Evolutionary conservation across 2,329 filamentous ascomycete genomes (phyloP).

Genomic region (Drechslerella coelobrocha): DNA sequence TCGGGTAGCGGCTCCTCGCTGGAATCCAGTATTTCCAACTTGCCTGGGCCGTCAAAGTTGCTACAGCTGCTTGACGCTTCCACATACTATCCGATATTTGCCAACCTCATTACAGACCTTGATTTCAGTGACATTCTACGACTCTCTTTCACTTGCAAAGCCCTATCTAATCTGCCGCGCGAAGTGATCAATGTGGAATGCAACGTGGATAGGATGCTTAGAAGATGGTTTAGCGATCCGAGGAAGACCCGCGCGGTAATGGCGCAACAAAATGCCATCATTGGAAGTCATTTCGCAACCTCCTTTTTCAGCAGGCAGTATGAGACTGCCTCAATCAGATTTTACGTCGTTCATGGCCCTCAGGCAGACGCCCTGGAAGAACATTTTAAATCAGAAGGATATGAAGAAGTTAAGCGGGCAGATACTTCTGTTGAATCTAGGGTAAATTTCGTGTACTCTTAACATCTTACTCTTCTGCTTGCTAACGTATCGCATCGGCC

Average conservation of each 20-base stretch:
- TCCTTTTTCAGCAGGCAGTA: constrained; percentile 44
- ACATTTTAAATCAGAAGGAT: constrained; percentile 22
- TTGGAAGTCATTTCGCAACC: constrained; percentile 46
- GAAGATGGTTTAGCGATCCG: constrained; percentile 14
- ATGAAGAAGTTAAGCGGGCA: constrained; percentile 20
- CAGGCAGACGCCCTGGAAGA: constrained; percentile 22
- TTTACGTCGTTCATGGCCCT: constrained; percentile 26
- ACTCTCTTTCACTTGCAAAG: constrained; percentile 32
- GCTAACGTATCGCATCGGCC: background rate
- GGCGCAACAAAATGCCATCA: constrained; percentile 41
- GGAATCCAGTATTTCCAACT: background rate
- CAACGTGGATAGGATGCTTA: constrained; percentile 34
- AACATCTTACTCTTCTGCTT: background rate
- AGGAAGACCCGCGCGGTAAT: constrained; percentile 26
- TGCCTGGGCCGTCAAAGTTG: constrained; percentile 2
- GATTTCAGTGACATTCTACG: constrained; percentile 33
- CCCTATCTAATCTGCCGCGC: constrained; percentile 18
- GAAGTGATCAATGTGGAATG: constrained; percentile 34
- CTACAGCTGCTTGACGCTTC: constrained; percentile 26
- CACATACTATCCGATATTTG: constrained; percentile 37
- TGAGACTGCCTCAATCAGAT: constrained; percentile 16
- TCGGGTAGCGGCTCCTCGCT: background rate
- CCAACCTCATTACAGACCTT: constrained; percentile 14
- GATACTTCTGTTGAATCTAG: constrained; percentile 22
- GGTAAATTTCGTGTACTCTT: constrained; percentile 4